Evolutionary conservation across 345 rosid genomes (phyloP).

Genomic region (Acer campestre): DNA sequence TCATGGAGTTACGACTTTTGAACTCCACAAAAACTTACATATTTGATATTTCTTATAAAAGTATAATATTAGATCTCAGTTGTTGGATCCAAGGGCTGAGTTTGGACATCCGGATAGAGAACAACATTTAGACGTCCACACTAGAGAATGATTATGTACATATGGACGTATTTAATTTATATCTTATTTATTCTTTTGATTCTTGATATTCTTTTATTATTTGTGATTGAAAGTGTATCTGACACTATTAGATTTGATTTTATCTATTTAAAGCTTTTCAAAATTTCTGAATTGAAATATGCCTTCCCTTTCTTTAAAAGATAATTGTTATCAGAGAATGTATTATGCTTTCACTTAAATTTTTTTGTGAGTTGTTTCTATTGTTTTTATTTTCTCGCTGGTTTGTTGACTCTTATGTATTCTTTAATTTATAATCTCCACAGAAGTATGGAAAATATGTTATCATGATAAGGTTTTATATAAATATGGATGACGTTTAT

Average conservation of each 20-base stretch:
- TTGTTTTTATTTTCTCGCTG: neutral
- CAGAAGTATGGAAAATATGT: neutral
- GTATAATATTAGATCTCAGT: neutral
- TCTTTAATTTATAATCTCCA: neutral
- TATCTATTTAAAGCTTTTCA: neutral
- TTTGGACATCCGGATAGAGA: neutral
- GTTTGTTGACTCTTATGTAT: neutral
- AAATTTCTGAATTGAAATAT: neutral
- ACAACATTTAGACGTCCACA: no score
- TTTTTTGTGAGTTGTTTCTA: neutral
- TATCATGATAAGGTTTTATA: neutral
- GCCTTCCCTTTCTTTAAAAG: neutral
- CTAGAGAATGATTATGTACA: no score
- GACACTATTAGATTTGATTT: neutral
- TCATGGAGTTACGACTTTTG: neutral
- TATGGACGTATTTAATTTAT: neutral
- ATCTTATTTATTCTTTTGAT: neutral
- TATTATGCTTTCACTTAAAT: neutral
- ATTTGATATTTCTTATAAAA: neutral
- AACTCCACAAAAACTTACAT: neutral
- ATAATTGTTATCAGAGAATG: neutral
- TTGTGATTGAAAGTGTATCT: neutral
- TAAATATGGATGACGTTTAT: neutral
- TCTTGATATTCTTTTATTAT: neutral
- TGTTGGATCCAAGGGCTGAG: neutral